These are phyloP conservation scores for Dactylellina parvicollis DNA, from an alignment of 2,329 filamentous ascomycete species.

Conservation along the genomic window DNA sequence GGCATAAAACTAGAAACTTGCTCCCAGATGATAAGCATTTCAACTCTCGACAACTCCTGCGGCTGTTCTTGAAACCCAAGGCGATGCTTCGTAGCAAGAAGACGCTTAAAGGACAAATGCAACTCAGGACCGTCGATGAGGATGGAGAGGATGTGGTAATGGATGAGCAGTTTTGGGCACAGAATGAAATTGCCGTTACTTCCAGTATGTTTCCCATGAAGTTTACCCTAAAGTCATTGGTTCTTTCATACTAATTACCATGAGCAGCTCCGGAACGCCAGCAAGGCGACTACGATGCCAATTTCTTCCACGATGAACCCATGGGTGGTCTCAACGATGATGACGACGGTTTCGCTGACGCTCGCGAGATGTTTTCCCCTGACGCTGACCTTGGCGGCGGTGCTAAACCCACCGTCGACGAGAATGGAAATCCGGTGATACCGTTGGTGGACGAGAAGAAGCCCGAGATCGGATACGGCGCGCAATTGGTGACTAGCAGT, in stretches of 20 bases:
- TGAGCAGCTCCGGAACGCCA: conserved; percentile 45
- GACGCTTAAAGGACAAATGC: conserved; percentile 42
- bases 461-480: conserved; percentile 66
- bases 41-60: conserved; percentile 88
- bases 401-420: conserved; percentile 61
- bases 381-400: conserved; percentile 64
- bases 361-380: conserved; percentile 80
- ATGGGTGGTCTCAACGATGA: conserved; percentile 75
- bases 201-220: conserved; percentile 31
- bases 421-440: conserved; percentile 49
- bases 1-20: conserved; percentile 89
- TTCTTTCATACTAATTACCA: conserved; percentile 59
- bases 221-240: neutral
- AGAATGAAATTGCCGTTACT: conserved; percentile 67
- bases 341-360: conserved; percentile 80
- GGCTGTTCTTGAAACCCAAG: conserved; percentile 93
- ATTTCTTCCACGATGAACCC: conserved; percentile 94
- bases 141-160: conserved; percentile 77
- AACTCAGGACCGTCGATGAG: conserved; percentile 58
- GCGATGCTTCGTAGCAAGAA: conserved; percentile 65
- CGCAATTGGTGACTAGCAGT: conserved; percentile 71
- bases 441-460: conserved; percentile 38
- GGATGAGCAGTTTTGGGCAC: conserved; percentile 96
- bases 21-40: conserved; percentile 98
- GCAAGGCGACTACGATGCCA: conserved; percentile 86